These are phyloP conservation scores for Sphenostylis stenocarpa DNA, from an alignment of 306 rosid genomes.

Conservation along the genomic window DNA sequence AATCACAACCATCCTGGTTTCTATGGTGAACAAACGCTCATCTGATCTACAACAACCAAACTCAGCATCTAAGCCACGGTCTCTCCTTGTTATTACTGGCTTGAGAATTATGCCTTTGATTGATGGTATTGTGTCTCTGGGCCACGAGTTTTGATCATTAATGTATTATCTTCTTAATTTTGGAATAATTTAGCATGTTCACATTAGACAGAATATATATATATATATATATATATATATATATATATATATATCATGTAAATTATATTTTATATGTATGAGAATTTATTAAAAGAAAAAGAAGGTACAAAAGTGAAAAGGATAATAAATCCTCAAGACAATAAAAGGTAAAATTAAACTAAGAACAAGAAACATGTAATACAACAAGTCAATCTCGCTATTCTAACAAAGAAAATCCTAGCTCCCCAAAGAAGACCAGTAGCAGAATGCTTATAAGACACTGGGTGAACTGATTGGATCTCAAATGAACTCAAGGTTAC, in stretches of 20 bases:
- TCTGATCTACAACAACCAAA: not conserved
- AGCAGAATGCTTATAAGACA: not conserved
- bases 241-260: too few species aligned
- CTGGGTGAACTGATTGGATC: not conserved
- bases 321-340: not conserved
- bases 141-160: not conserved
- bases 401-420: not conserved
- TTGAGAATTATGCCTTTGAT: not conserved
- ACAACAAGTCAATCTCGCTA: not conserved
- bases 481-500: not conserved
- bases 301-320: not conserved
- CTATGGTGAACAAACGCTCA: not conserved
- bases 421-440: not conserved
- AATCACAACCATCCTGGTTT: not conserved
- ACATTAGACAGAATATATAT: not conserved
- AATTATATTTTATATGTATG: not conserved
- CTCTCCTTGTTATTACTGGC: not conserved
- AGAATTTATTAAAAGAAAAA: not conserved
- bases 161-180: not conserved
- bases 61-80: not conserved
- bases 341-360: not conserved
- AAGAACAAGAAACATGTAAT: not conserved
- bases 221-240: constrained; percentile 4
- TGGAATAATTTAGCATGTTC: constrained; percentile 7
- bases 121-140: not conserved